phyloP scores from a whole-genome alignment of 139 green algal genomes.

The Picochlorum sp. region DNA sequence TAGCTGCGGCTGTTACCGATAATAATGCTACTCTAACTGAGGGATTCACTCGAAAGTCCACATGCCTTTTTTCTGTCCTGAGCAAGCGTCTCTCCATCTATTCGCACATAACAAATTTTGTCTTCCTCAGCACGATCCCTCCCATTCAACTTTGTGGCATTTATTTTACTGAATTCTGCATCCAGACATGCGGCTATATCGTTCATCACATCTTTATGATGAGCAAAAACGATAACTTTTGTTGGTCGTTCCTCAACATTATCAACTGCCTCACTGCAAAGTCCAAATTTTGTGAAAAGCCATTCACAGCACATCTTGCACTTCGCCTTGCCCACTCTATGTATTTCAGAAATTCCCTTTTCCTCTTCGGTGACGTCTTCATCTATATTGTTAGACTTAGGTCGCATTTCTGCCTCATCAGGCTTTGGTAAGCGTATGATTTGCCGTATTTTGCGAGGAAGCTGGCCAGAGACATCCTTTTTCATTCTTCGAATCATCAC shows the following conservation, averaged over 20 bases:
- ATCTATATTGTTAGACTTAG: conserved; percentile 6
- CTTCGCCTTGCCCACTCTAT: conserved; percentile 63
- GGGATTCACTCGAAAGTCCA: conserved; percentile 49
- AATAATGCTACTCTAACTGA: conserved; percentile 72
- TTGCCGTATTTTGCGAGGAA: conserved; percentile 81
- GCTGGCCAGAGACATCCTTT: conserved; percentile 71
- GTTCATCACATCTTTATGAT: conserved; percentile 60
- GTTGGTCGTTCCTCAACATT: background rate
- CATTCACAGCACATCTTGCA: conserved; percentile 62
- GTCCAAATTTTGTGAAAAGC: conserved; percentile 50
- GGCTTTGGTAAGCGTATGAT: conserved; percentile 53
- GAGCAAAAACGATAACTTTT: conserved; percentile 93
- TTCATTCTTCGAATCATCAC: conserved; percentile 91
- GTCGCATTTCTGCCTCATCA: conserved; percentile 24
- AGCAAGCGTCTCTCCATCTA: conserved; percentile 74
- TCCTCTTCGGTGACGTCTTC: conserved; percentile 7
- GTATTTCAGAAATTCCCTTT: conserved; percentile 17
- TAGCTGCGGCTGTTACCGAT: conserved; percentile 78
- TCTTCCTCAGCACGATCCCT: background rate
- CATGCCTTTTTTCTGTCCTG: conserved; percentile 36
- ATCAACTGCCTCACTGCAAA: conserved; percentile 1
- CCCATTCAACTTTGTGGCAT: background rate
- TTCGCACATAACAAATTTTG: conserved; percentile 39
- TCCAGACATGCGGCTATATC: conserved; percentile 57
- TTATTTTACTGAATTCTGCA: conserved; percentile 10